phyloP scores from a whole-genome alignment of 2,329 filamentous ascomycete genomes.

The Hypoxylon sp. region DNA sequence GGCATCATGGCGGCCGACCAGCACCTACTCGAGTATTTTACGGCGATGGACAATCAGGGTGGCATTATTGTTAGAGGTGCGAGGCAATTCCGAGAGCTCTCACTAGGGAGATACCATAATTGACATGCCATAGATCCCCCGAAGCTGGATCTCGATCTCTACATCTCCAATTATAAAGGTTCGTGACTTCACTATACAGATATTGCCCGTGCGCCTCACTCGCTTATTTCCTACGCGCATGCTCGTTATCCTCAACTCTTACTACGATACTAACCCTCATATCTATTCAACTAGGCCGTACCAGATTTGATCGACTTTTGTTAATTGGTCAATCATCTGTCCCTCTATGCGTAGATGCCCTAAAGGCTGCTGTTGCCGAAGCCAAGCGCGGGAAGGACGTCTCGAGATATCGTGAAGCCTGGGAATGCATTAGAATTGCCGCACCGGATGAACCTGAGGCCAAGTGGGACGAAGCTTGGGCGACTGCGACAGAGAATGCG shows the following conservation, averaged over 20 bases:
- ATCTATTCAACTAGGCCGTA: conserved; percentile 73
- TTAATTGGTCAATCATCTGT: conserved; percentile 86
- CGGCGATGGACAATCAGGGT: conserved; percentile 63
- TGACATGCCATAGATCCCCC: conserved; percentile 72
- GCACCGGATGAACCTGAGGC: conserved; percentile 79
- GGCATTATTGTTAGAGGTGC: conserved; percentile 65
- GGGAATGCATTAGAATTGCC: conserved; percentile 74
- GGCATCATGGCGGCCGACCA: conserved; percentile 57
- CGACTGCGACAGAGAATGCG: conserved; percentile 74
- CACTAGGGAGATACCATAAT: conserved; percentile 8
- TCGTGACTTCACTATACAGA: conserved; percentile 45
- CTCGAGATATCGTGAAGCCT: conserved; percentile 77
- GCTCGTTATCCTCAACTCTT: conserved; percentile 13
- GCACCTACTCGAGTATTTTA: conserved; percentile 61
- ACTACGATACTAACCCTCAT: conserved; percentile 19
- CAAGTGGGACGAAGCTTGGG: conserved; percentile 79
- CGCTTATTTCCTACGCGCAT: neutral
- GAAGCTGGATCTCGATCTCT: conserved; percentile 92
- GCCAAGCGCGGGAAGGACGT: conserved; percentile 84
- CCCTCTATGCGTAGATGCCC: conserved; percentile 82
- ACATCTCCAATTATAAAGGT: conserved; percentile 92
- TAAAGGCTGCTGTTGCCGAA: conserved; percentile 82
- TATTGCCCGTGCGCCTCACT: neutral
- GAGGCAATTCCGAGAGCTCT: conserved; percentile 18
- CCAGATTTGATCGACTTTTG: conserved; percentile 83